These are phyloP conservation scores for Talinum fruticosum DNA, from an alignment of 148 eudicot species.

Conservation along the genomic window DNA sequence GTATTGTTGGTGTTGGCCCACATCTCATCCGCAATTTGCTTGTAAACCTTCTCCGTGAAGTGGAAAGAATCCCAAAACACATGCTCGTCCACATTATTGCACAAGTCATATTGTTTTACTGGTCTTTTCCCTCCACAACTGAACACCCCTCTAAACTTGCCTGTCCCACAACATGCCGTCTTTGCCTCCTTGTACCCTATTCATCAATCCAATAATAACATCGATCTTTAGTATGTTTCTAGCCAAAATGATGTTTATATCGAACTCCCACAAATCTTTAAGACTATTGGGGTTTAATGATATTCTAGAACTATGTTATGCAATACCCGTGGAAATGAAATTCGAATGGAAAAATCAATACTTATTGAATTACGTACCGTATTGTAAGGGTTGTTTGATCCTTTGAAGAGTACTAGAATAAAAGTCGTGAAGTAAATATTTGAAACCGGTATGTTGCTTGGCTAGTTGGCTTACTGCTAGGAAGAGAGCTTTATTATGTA, in stretches of 20 bases:
- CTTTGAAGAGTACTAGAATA: conserved; percentile 24
- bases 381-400: conserved; percentile 36
- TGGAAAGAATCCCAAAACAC: conserved; percentile 44
- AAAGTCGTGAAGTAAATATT: conserved; percentile 32
- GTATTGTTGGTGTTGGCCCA: conserved; percentile 22
- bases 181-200: conserved; percentile 44
- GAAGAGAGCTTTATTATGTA: conserved; percentile 33
- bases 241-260: too few species aligned
- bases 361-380: too few species aligned
- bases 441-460: conserved; percentile 34
- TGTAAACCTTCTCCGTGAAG: conserved; percentile 33
- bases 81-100: conserved; percentile 27
- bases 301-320: too few species aligned
- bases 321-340: too few species aligned
- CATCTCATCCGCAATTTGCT: conserved; percentile 34
- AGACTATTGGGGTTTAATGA: too few species aligned
- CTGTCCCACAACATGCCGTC: conserved; percentile 61
- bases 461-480: conserved; percentile 23
- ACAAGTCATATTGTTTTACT: conserved; percentile 31
- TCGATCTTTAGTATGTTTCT: too few species aligned
- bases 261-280: too few species aligned
- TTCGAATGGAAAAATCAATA: too few species aligned
- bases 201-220: neutral
- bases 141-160: conserved; percentile 37
- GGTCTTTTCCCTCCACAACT: conserved; percentile 60